Evolutionary conservation across 495 filamentous ascomycete genomes (phyloP).

Genomic region (Chaetomium cochliodes): DNA sequence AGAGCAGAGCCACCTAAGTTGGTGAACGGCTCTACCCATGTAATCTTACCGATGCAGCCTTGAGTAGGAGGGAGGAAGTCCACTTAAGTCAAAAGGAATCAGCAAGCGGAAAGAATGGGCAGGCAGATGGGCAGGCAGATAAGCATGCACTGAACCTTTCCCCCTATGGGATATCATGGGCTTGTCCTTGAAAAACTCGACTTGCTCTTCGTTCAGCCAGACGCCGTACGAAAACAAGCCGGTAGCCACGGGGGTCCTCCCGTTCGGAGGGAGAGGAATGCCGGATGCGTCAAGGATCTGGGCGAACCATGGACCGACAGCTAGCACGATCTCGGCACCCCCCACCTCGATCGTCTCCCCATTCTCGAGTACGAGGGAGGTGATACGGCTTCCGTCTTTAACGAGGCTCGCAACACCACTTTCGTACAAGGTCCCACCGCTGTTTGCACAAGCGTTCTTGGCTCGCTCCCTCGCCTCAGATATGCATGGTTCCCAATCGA

Average conservation of each 20-base stretch:
- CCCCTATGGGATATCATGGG: conserved; percentile 1
- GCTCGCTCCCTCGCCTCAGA: background rate
- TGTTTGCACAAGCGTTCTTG: background rate
- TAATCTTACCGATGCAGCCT: background rate
- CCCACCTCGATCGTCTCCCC: background rate
- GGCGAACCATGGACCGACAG: background rate
- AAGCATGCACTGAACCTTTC: background rate
- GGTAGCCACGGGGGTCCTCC: conserved; percentile 1
- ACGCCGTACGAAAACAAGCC: background rate
- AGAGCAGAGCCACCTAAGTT: background rate
- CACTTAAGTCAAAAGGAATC: background rate
- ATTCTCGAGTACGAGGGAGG: background rate
- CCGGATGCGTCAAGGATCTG: background rate
- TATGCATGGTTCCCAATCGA: conserved; percentile 8
- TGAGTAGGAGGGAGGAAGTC: conserved; percentile 3
- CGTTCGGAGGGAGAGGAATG: background rate
- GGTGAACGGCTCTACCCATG: conserved; percentile 5
- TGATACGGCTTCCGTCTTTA: background rate
- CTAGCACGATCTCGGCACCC: background rate
- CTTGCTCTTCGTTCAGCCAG: conserved; percentile 3
- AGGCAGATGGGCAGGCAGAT: no score
- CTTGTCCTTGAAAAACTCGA: background rate
- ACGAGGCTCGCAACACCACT: background rate
- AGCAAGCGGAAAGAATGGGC: conserved; percentile 2
- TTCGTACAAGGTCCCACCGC: background rate